These are phyloP conservation scores for Barnettozyma californica DNA, from an alignment of 805 yeast genomes.

Conservation along the genomic window DNA sequence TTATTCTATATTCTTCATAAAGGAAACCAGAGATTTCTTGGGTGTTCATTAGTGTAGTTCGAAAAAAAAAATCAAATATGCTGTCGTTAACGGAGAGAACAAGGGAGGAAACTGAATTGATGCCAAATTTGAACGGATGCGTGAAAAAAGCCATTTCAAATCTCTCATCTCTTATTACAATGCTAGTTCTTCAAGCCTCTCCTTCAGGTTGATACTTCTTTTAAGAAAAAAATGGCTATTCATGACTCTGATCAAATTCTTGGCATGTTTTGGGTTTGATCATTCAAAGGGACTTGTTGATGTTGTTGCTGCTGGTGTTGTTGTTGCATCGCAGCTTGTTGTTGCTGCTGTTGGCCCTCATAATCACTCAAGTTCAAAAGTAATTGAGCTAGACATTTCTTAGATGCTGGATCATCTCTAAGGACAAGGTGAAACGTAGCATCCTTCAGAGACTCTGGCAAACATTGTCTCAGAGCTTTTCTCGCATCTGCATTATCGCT, in stretches of 20 bases:
- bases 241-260: neutral
- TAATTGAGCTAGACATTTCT: constrained; percentile 79
- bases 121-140: neutral
- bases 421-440: constrained; percentile 76
- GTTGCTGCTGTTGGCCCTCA: constrained; percentile 18
- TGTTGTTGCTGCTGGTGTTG: constrained; percentile 9
- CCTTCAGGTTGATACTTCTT: neutral
- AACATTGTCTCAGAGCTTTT: constrained; percentile 71
- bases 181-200: neutral
- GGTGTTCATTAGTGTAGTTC: neutral
- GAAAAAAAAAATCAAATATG: constrained; percentile 1
- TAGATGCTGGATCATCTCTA: constrained; percentile 84
- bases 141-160: neutral
- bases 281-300: constrained; percentile 4
- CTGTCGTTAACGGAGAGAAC: neutral
- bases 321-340: constrained; percentile 10
- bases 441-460: constrained; percentile 85
- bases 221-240: neutral
- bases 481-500: constrained; percentile 90
- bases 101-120: neutral
- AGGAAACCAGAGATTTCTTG: neutral
- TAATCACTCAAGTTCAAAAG: constrained; percentile 56
- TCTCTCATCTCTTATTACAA: neutral
- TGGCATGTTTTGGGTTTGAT: constrained; percentile 1
- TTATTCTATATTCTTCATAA: neutral